Evolutionary conservation across 768 basidiomycete species (phyloP), one percentile per base, ranked within the genome.

Genomic region (Paxillus involutus): DNA sequence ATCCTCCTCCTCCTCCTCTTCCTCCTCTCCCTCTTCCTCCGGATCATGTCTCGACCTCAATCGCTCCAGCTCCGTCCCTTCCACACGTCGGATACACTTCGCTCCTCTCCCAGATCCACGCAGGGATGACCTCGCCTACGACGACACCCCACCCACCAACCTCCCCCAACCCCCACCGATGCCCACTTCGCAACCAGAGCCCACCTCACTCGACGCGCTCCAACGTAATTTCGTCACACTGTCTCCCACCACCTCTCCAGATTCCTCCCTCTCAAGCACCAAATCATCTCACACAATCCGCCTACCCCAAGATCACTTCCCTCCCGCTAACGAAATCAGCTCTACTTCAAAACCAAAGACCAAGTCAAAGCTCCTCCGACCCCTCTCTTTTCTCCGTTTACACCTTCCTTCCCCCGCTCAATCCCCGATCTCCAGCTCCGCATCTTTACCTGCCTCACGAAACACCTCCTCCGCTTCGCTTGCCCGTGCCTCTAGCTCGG

Each of bases 91-190:
- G 35, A 93, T 94, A 55, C 82, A 89, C 56, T 94, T 94, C 58
- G 92, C 93, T 0, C 93, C 93, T 1, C 80, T 94, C 16, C 93
- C 93, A 1, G 87, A 89, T 60, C 88, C 89, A 2, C 77, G 82
- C 21, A 77, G 82, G 47, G 77, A 80, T 47, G 74, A 78, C 56
- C 58, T 74, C 59, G 65, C 74, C 55, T 69, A 66, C 21, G 70
- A 71, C 47, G 75, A 78, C 17, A 53, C 57, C 44, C 68, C 65
- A 39, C 56, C 68, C 40, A 56, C 65, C 35, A 65, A 69, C 46
- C 69, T 69, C 47, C 57, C 62, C 12, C 53, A 47, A 26, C 32
- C 29, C 29, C 5, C 29, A 14, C 51, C 19, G 48, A 41, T 13
- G 8, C 47, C 21, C 36, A 14, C 42, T n/a, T 30, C 39, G 0